Percentiles rank a stretch among this genome's conserved stretches.
Evolutionary conservation across 345 rosid species (phyloP).

Genomic region (Acer saccharum): DNA sequence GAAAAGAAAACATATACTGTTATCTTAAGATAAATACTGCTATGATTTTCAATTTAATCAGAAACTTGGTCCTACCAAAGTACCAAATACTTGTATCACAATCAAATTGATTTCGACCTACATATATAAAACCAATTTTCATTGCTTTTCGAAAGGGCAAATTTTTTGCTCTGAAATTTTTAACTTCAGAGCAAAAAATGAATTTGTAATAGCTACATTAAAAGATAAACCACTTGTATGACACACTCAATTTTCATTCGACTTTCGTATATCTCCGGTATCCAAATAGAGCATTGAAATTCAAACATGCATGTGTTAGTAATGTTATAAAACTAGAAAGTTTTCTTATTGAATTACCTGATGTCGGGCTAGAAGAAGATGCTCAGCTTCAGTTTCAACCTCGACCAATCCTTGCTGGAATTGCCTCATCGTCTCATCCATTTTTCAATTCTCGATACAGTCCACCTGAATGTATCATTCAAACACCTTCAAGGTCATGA

Average conservation of each 20-base stretch:
- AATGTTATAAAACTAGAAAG: slow-evolving; percentile 2
- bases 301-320: not conserved
- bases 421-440: slow-evolving; percentile 63
- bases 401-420: slow-evolving; percentile 46
- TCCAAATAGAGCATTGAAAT: not conserved
- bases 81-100: not conserved
- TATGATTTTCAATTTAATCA: slow-evolving; percentile 13
- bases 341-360: slow-evolving; percentile 43
- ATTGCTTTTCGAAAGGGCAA: not conserved
- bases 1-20: not conserved
- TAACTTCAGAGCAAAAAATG: slow-evolving; percentile 8
- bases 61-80: not conserved
- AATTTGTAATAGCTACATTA: not conserved
- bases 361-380: slow-evolving; percentile 55
- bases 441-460: slow-evolving; percentile 20
- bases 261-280: not conserved
- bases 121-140: not conserved
- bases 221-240: not conserved
- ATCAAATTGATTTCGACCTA: not conserved
- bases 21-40: not conserved
- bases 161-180: not conserved
- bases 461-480: slow-evolving; percentile 3
- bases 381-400: slow-evolving; percentile 80
- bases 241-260: not conserved
- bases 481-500: not conserved